Evolutionary conservation across 2,329 filamentous ascomycete species (phyloP).

Genomic region (Phaeosphaeriaceae sp.): DNA sequence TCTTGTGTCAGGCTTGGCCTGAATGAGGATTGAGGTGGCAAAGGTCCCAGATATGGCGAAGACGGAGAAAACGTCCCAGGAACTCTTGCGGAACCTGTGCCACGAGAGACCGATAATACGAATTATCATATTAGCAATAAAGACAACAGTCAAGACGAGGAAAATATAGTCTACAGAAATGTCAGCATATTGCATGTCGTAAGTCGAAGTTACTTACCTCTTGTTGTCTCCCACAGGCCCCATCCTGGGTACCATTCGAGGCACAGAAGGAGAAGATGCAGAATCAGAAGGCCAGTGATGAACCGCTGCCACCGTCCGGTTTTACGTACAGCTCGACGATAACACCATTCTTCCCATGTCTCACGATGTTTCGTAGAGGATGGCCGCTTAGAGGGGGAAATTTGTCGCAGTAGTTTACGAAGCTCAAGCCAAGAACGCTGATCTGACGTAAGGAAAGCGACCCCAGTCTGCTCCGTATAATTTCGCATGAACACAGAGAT

Average conservation of each 20-base stretch:
- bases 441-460: slow-evolving; percentile 93
- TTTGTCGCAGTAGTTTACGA: slow-evolving; percentile 87
- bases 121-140: slow-evolving; percentile 81
- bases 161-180: slow-evolving; percentile 72
- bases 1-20: slow-evolving; percentile 62
- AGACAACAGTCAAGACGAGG: slow-evolving; percentile 79
- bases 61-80: slow-evolving; percentile 93
- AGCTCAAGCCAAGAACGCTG: slow-evolving; percentile 97
- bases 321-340: slow-evolving; percentile 91
- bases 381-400: slow-evolving; percentile 92
- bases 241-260: slow-evolving; percentile 84
- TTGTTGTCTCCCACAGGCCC: slow-evolving; percentile 69
- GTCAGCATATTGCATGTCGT: slow-evolving; percentile 12
- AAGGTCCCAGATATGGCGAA: slow-evolving; percentile 81
- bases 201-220: slow-evolving; percentile 54
- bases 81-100: slow-evolving; percentile 88
- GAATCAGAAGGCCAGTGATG: slow-evolving; percentile 78
- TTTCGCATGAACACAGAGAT: slow-evolving; percentile 99
- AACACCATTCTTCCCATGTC: slow-evolving; percentile 91
- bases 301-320: slow-evolving; percentile 87
- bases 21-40: slow-evolving; percentile 77
- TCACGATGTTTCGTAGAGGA: slow-evolving; percentile 74
- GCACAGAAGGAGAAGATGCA: slow-evolving; percentile 83
- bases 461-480: slow-evolving; percentile 97
- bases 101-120: slow-evolving; percentile 89